These are phyloP conservation scores for Baorangia bicolor DNA, from an alignment of 768 basidiomycete genomes.

Conservation along the genomic window DNA sequence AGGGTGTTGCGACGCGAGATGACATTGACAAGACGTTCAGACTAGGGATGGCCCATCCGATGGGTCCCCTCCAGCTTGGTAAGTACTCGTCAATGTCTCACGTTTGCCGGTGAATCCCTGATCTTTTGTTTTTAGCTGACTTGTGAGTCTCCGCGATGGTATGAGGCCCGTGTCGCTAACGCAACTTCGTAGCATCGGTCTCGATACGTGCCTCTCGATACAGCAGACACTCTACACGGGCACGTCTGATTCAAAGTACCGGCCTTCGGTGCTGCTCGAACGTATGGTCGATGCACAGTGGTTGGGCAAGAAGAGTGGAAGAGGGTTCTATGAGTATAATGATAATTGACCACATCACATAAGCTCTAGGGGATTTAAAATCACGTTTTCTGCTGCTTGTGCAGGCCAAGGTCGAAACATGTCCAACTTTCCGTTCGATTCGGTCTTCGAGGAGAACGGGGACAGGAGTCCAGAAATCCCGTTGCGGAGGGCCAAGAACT, in stretches of 20 bases:
- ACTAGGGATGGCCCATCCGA: slow-evolving; percentile 92
- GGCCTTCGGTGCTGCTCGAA: slow-evolving; percentile 85
- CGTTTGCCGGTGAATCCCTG: background rate
- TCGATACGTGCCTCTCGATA: slow-evolving; percentile 94
- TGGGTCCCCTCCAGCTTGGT: slow-evolving; percentile 92
- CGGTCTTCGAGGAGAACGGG: no score
- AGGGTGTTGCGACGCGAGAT: slow-evolving; percentile 90
- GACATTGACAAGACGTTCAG: slow-evolving; percentile 95
- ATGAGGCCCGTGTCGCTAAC: background rate
- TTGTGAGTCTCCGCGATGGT: slow-evolving; percentile 24
- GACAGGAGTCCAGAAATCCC: no score
- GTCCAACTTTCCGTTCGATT: background rate
- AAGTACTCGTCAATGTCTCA: slow-evolving; percentile 2
- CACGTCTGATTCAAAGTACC: slow-evolving; percentile 92
- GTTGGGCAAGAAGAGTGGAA: slow-evolving; percentile 90
- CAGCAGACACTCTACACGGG: slow-evolving; percentile 87
- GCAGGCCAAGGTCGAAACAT: background rate
- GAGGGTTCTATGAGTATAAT: slow-evolving; percentile 90
- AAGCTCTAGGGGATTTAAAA: background rate
- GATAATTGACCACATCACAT: slow-evolving; percentile 13
- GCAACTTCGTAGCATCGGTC: slow-evolving; percentile 68
- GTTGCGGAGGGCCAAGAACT: background rate
- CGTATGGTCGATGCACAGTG: slow-evolving; percentile 97
- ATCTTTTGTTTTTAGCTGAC: slow-evolving; percentile 23
- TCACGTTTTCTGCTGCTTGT: background rate